Conservation (phyloP, 306 rosid species). For the Pyrus bretschneideri region DNA sequence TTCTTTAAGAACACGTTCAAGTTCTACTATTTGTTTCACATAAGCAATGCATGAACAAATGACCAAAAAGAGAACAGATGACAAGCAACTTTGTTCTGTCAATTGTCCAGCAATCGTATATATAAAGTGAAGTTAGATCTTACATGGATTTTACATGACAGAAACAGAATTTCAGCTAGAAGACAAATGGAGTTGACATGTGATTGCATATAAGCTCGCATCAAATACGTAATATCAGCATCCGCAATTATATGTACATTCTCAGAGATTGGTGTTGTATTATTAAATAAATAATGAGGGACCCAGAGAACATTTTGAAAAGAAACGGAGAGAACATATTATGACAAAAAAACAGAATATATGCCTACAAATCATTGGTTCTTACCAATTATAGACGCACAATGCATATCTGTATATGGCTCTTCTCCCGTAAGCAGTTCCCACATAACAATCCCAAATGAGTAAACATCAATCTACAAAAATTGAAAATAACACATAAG, state of each 20-base stretch:
- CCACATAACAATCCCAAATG: conserved; percentile 99
- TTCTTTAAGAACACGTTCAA: not conserved
- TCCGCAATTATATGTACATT: not conserved
- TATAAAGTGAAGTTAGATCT: not conserved
- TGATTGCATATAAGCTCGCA: not conserved
- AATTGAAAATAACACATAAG: conserved; percentile 21
- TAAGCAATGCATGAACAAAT: not conserved
- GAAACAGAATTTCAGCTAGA: not conserved
- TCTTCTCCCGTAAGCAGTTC: conserved; percentile 94
- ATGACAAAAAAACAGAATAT: not conserved
- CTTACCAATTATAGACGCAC: conserved; percentile 98
- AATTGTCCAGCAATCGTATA: not conserved
- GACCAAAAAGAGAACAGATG: not conserved
- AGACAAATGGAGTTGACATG: not conserved
- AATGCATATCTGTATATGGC: conserved; percentile 94
- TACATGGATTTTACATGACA: not conserved
- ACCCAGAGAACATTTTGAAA: not conserved
- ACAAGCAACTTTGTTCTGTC: not conserved
- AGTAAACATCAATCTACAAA: conserved; percentile 91
- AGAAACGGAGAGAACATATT: not conserved
- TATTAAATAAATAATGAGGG: not conserved
- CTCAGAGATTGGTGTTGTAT: not conserved
- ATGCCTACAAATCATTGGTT: not conserved
- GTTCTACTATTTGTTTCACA: not conserved
- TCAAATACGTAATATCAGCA: not conserved